Evolutionary conservation across 2,329 filamentous ascomycete genomes (phyloP), one percentile per base, ranked within the genome.

Genomic region (Aspergillus pseudoterreus): DNA sequence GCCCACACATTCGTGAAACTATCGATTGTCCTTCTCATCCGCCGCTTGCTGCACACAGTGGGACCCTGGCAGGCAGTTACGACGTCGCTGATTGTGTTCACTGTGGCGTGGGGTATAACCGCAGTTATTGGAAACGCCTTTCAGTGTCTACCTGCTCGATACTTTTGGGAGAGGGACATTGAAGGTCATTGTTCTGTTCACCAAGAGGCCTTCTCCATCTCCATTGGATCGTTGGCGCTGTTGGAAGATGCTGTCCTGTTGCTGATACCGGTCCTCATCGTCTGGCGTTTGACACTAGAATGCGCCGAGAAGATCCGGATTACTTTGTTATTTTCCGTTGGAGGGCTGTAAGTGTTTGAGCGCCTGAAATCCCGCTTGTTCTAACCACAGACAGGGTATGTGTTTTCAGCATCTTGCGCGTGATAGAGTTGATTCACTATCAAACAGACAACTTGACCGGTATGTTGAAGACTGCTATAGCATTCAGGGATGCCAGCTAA

Each of bases 1-100:
- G 17, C 43, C 2, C 47, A 50, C 17, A 27, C 46, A 11, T 50
- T 53, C 21, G 39, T 53, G 4, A 53, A 53, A 9, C 15, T 53
- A 2, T 53, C 51, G 2, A 50, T 50, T 4, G 27, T 53, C 21
- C n/a, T 50, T 17, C 38, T 53, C 6, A n/a, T 53, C 6, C 47
- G 47, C 9, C 43, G 35, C 12, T 36, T 50, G 5, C 32, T 53
- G 3, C 15, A 38, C 14, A 43, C 39, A 4, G 11, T 50, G 14
- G 35, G 30, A 6, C 22, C 19, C 10, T 50, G 38, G 30, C 43
- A 27, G 4, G 30, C 15, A 4, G 27, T 47, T 30, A 47, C 43
- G n/a, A 50, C 43, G 4, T 36, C 22, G 8, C 19, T 53, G 12
- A 47, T 53, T 3, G 14, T 32, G 6, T 47, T 50, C 30, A 53